A percentile compares a stretch with the other conserved stretches of the same genome.
Evolutionary conservation across 257 asterid species (phyloP).

Genomic region (Solanum microdontum): DNA sequence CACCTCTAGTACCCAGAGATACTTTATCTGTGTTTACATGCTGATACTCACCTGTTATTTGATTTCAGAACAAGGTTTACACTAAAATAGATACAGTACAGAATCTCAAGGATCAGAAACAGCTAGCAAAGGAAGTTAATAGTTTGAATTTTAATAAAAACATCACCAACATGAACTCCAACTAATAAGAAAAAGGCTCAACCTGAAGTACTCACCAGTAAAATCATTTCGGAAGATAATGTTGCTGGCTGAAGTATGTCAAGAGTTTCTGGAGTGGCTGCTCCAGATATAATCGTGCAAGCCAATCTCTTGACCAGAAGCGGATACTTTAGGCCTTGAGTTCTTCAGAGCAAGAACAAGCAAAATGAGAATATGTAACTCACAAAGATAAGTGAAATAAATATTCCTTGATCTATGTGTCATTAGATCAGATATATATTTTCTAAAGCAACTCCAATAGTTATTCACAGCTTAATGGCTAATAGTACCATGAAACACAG

Average conservation of each 20-base stretch:
- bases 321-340: constrained; percentile 72
- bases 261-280: constrained; percentile 31
- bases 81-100: neutral
- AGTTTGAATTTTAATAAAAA: neutral
- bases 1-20: neutral
- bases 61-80: neutral
- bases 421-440: neutral
- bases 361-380: neutral
- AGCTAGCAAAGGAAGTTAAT: neutral
- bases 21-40: neutral
- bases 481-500: neutral
- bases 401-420: neutral
- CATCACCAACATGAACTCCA: neutral
- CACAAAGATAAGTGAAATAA: neutral
- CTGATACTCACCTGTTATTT: neutral
- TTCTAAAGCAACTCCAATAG: neutral
- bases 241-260: constrained; percentile 63
- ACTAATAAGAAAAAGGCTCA: neutral
- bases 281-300: constrained; percentile 55
- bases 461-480: neutral
- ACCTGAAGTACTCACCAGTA: constrained; percentile 31
- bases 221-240: constrained; percentile 35
- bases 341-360: constrained; percentile 27
- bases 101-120: neutral
- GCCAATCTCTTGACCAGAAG: constrained; percentile 66